These are phyloP conservation scores for Toxicodendron radicans DNA, from an alignment of 345 rosid species.

Conservation along the genomic window DNA sequence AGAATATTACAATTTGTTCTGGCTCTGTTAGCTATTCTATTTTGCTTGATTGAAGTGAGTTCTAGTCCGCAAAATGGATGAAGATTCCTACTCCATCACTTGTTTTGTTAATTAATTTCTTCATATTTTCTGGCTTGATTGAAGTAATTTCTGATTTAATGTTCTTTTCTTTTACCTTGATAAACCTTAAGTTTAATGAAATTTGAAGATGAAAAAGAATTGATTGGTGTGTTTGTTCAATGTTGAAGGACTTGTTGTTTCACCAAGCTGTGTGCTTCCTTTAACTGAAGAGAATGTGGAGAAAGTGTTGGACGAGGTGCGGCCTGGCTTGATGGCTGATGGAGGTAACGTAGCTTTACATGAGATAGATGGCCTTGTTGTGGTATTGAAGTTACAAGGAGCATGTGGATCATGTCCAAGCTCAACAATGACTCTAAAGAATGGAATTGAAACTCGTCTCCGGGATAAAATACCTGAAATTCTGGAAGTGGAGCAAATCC, in stretches of 20 bases:
- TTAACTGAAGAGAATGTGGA: conserved; percentile 93
- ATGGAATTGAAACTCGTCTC: conserved; percentile 89
- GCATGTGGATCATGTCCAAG: conserved; percentile 99
- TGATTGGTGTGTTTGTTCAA: conserved; percentile 14
- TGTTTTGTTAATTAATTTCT: too few species aligned
- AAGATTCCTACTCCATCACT: too few species aligned
- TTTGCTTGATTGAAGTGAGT: too few species aligned
- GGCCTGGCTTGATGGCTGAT: conserved; percentile 91
- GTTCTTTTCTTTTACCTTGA: not conserved
- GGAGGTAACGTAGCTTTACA: conserved; percentile 95
- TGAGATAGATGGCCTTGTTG: conserved; percentile 95
- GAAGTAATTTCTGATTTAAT: not conserved
- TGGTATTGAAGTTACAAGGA: conserved; percentile 84
- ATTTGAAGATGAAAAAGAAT: not conserved
- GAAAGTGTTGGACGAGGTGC: conserved; percentile 77
- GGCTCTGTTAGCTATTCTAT: too few species aligned
- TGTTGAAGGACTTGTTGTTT: conserved; percentile 43
- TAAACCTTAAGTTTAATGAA: not conserved
- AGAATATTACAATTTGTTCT: too few species aligned
- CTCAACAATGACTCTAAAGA: conserved; percentile 90
- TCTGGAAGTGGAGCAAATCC: conserved; percentile 80
- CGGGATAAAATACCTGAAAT: conserved; percentile 92
- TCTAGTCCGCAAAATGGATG: too few species aligned
- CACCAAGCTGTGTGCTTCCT: conserved; percentile 71
- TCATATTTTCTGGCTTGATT: not conserved